Base-by-base conservation (phyloP, 352 stramenopile genomes). In the Phytophthora colocasiae region DNA sequence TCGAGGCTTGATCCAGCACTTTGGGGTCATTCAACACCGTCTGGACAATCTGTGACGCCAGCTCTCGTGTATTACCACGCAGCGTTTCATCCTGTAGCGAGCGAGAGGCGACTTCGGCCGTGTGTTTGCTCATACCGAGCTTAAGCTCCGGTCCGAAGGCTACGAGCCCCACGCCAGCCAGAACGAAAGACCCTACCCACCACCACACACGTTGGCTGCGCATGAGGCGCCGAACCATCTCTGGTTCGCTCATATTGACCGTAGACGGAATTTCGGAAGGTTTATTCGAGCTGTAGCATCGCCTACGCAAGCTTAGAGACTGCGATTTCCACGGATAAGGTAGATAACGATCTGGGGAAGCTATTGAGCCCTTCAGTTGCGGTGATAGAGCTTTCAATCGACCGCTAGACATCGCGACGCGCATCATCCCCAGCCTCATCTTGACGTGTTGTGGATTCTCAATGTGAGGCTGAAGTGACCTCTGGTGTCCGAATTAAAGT, bases 71-170 rank as follows among this genome's bases (percentile, higher is more conserved):
- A 69, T 95, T 83, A 38, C 73, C 77, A 29, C 87, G 71, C 29
- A 95, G 81, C 47, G 80, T 92, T 71, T 95, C 85, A 71, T 95
- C 84, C 78, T 95, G 87, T 7, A 95, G 78, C 29, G 85, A 93
- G 43, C 87, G 80, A 31, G 83, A 90, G 48, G 85, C 87, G 15
- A 95, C 79, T n/a, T 95, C 85, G 1, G 87, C 87, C 38, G 85
- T 95, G 60, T 93, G 85, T 47, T 89, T 90, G 62, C 85, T 95
- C 71, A 93, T 78, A 43, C 85, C 85, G 32, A 90, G 44, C 46
- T 92, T 91, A 22, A 95, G 78, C 58, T 95, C 87, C 0, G 87
- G 85, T 1, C 62, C 81, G 31, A 95, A 95, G 36, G 85, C 87
- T 52, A 92, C 73, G 32, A 95, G 75, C 40, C 71, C 81, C 49